Evolutionary conservation across 306 rosid species (phyloP), one percentile per base, ranked within the genome.

Genomic region (Inga leiocalycina): DNA sequence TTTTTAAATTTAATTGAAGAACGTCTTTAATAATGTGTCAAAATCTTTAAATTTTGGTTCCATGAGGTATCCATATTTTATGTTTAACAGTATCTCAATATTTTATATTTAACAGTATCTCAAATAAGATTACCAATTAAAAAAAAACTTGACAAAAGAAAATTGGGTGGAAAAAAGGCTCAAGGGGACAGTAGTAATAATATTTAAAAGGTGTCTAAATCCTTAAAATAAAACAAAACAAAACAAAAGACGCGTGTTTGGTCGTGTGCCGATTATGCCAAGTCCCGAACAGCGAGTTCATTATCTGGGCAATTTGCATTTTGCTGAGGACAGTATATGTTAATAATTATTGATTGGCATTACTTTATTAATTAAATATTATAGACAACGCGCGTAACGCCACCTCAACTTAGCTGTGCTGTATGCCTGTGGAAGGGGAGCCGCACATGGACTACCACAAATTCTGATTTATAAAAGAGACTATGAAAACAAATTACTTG

Each of bases 381-480:
- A 54, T 61, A 80, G 71, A 80, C 82, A 80, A 71, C 61, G 43
- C 43, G 43, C 43, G 48, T 57, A 2, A 57, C 64, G 64, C 78
- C 84, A 88, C 51, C 87, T 30, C 86, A 82, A 43, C 66, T 49
- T 79, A n/a, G 64, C 64, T 57, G 64, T 54, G 64, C 30, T 8
- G 2, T 57, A 8, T 30, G 4, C 59, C 8, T 52, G 59, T 1
- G 30, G 64, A 7, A 3, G 24, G 10, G 27, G 62, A 56, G 30
- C 12, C 1, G 64, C 64, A 20, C 30, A 57, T 57, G 64, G 30
- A 57, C 30, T n/a, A 2, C 64, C 64, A 57, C 62, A 7, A 20
- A 54, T 54, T 54, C 22, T 51, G 3, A 13, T 51, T 48, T 6
- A 39, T 6, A 8, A 39, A 39, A 39, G 43, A 39, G 43, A 39